Conservation (phyloP, 2,329 filamentous ascomycete species). For the Epichloe sp. region DNA sequence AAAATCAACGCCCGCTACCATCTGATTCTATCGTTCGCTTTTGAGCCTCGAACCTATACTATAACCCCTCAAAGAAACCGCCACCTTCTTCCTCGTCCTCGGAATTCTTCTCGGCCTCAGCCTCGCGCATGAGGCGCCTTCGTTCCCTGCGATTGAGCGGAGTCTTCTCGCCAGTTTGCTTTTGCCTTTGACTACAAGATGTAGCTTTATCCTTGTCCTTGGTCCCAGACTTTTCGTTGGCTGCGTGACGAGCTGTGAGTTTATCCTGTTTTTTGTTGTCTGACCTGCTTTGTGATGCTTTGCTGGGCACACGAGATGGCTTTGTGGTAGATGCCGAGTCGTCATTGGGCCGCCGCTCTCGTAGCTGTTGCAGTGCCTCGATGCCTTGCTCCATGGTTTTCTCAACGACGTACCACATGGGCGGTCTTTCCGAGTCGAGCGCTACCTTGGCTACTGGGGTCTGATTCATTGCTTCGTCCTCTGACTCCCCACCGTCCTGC, state of each 20-base stretch:
- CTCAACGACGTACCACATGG: conserved; percentile 59
- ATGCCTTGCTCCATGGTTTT: conserved; percentile 45
- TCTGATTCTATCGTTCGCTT: not conserved
- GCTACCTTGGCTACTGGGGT: conserved; percentile 29
- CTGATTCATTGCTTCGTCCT: conserved; percentile 22
- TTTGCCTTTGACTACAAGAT: not conserved
- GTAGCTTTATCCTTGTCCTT: conserved; percentile 9
- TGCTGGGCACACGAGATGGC: conserved; percentile 5
- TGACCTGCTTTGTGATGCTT: not conserved
- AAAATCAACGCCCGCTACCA: not conserved
- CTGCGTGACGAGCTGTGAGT: not conserved
- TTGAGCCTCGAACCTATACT: not conserved
- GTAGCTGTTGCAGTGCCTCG: conserved; percentile 36
- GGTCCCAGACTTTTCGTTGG: conserved; percentile 10
- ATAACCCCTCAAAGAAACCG: conserved; percentile 32
- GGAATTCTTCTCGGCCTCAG: conserved; percentile 20
- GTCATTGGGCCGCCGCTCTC: conserved; percentile 33
- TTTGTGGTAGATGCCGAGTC: conserved; percentile 6
- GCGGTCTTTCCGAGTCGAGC: conserved; percentile 34
- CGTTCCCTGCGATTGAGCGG: conserved; percentile 24
- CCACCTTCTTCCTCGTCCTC: conserved; percentile 37
- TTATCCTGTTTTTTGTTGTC: not conserved
- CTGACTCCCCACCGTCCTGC: conserved; percentile 20
- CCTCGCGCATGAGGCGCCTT: conserved; percentile 22
- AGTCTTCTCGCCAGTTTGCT: conserved; percentile 13